Conservation (phyloP, 2,329 filamentous ascomycete species). For the Stemphylium vesicarium region DNA sequence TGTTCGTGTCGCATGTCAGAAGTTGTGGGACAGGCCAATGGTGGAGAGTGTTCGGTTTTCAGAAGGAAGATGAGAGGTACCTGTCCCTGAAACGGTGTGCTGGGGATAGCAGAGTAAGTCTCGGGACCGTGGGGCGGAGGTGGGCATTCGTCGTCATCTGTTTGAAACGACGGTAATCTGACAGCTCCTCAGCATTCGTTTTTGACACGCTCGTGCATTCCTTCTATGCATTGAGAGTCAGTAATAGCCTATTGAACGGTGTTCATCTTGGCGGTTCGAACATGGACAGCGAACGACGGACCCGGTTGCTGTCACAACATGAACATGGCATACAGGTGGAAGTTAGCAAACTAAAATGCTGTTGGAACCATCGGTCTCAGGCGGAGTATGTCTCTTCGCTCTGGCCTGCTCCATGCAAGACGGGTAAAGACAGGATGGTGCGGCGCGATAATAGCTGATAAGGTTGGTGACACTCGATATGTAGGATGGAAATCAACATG, state of each 20-base stretch:
- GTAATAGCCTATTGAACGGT: not conserved
- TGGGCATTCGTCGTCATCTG: constrained; percentile 23
- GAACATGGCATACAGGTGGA: not conserved
- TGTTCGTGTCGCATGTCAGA: constrained; percentile 11
- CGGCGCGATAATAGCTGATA: constrained; percentile 4
- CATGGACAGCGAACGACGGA: not conserved
- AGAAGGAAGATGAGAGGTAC: constrained; percentile 3
- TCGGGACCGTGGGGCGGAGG: constrained; percentile 19
- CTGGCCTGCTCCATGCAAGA: constrained; percentile 1
- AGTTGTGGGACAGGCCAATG: not conserved
- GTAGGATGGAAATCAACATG: constrained; percentile 3
- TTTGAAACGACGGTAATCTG: constrained; percentile 32
- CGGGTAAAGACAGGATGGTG: constrained; percentile 6
- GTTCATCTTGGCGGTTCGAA: not conserved
- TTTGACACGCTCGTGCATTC: not conserved
- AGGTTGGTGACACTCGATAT: constrained; percentile 12
- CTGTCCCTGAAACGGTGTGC: constrained; percentile 13
- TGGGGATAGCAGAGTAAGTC: constrained; percentile 9
- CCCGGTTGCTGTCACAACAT: not conserved
- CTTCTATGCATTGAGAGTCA: not conserved
- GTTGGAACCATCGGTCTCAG: not conserved
- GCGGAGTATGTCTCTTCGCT: not conserved
- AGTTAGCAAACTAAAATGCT: not conserved
- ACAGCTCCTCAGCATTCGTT: constrained; percentile 15
- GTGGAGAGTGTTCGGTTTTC: constrained; percentile 4